Evolutionary conservation across 495 filamentous ascomycete genomes (phyloP).

Genomic region (Penicillium bovifimosum): DNA sequence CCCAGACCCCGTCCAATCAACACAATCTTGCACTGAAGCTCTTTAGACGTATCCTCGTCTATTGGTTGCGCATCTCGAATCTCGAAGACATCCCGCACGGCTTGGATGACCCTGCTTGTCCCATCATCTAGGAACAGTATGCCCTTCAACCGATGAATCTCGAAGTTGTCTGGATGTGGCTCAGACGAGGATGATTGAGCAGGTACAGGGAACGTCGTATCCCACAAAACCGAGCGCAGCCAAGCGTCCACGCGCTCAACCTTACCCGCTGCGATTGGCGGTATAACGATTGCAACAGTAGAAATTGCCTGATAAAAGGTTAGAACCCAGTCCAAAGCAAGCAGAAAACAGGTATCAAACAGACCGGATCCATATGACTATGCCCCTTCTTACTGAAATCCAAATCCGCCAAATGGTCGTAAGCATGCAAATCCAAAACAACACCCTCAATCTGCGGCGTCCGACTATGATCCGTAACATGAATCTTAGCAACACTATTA

Average conservation of each 20-base stretch:
- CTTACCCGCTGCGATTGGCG: constrained; percentile 47
- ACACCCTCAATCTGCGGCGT: constrained; percentile 79
- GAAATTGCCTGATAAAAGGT: constrained; percentile 63
- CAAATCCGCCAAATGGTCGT: constrained; percentile 68
- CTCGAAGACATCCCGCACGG: constrained; percentile 90
- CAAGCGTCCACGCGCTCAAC: constrained; percentile 67
- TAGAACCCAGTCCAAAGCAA: not conserved
- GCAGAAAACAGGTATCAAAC: constrained; percentile 11
- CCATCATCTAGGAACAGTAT: constrained; percentile 59
- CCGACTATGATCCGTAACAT: constrained; percentile 70
- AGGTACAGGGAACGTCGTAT: constrained; percentile 53
- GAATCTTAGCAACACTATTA: constrained; percentile 82
- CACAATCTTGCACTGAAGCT: constrained; percentile 62
- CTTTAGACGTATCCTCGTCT: constrained; percentile 14
- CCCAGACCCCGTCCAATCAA: constrained; percentile 68
- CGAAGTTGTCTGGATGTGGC: constrained; percentile 40
- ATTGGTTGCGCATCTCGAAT: constrained; percentile 59
- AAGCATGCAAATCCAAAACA: constrained; percentile 86
- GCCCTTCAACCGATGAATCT: constrained; percentile 85
- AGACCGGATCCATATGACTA: constrained; percentile 78
- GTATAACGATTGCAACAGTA: constrained; percentile 66
- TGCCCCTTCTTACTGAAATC: constrained; percentile 63
- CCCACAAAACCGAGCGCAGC: constrained; percentile 83
- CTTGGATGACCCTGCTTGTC: constrained; percentile 71
- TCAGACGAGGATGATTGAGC: not conserved